Evolutionary conservation across 2,329 filamentous ascomycete species (phyloP).

Genomic region (Epichloe bromicola): DNA sequence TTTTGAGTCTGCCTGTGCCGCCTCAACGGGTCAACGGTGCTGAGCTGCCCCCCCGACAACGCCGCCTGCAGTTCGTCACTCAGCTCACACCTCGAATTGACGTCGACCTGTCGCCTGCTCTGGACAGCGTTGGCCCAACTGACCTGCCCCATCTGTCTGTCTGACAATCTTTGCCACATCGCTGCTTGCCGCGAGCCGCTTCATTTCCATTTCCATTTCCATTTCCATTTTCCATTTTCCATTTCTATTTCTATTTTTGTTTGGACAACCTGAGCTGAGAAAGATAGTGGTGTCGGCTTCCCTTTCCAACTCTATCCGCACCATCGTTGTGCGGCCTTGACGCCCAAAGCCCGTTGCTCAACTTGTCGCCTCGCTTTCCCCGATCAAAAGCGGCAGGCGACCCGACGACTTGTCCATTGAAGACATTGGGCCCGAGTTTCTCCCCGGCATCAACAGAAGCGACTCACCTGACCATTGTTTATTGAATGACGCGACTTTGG

Average conservation of each 20-base stretch:
- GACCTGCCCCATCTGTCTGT: constrained; percentile 1
- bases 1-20: not conserved
- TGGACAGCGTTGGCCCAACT: not conserved
- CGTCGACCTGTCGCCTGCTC: not conserved
- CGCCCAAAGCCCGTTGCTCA: not conserved
- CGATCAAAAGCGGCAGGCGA: not conserved
- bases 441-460: not conserved
- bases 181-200: constrained; percentile 1
- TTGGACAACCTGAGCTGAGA: not conserved
- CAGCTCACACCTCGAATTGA: constrained; percentile 1
- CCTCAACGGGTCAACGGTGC: constrained; percentile 5
- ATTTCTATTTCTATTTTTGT: not conserved
- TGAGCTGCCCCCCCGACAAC: constrained; percentile 2
- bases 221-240: not conserved
- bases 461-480: constrained; percentile 4
- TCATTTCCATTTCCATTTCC: not conserved
- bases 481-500: constrained; percentile 7
- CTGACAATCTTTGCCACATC: constrained; percentile 1
- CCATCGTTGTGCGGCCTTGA: not conserved
- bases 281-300: not conserved
- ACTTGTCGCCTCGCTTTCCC: not conserved
- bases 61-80: constrained; percentile 5
- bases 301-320: not conserved
- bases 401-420: not conserved
- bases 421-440: not conserved